Conservation (phyloP, 2,329 filamentous ascomycete species). For the Diaporthe australafricana region DNA sequence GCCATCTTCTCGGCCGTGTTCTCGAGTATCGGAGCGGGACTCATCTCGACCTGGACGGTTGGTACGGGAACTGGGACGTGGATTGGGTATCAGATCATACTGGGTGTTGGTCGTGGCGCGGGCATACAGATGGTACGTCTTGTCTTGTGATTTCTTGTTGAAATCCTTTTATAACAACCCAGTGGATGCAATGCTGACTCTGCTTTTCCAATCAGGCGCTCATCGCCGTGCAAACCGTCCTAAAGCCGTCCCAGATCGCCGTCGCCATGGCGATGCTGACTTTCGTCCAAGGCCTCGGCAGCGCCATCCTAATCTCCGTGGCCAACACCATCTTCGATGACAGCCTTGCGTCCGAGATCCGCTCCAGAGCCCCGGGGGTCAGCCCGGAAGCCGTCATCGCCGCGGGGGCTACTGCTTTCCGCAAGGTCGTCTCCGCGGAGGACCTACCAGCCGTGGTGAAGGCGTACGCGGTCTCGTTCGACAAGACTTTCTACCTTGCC, state of each 20-base stretch:
- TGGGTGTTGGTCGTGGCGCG: constrained; percentile 37
- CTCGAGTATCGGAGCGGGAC: constrained; percentile 35
- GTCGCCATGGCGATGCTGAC: constrained; percentile 43
- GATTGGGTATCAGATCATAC: constrained; percentile 39
- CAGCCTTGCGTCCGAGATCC: constrained; percentile 43
- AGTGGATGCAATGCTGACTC: not conserved
- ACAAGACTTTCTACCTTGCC: constrained; percentile 53
- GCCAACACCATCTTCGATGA: constrained; percentile 44
- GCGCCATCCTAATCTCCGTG: constrained; percentile 41
- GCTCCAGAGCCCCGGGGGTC: constrained; percentile 42
- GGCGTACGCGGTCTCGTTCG: constrained; percentile 52
- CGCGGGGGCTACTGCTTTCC: constrained; percentile 53
- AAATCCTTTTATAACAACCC: not conserved
- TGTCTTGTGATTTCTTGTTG: not conserved
- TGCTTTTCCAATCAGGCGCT: constrained; percentile 37
- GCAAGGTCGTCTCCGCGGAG: constrained; percentile 44
- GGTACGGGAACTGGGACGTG: constrained; percentile 34
- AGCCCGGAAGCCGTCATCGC: constrained; percentile 45
- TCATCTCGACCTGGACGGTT: constrained; percentile 37
- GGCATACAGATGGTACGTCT: constrained; percentile 27
- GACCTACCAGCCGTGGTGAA: constrained; percentile 49
- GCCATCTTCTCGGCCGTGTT: constrained; percentile 29
- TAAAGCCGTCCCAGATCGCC: constrained; percentile 41
- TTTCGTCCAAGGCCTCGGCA: constrained; percentile 43
- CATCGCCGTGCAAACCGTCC: constrained; percentile 42